Conservation (phyloP, 495 filamentous ascomycete species). For the Sporormia fimetaria region DNA sequence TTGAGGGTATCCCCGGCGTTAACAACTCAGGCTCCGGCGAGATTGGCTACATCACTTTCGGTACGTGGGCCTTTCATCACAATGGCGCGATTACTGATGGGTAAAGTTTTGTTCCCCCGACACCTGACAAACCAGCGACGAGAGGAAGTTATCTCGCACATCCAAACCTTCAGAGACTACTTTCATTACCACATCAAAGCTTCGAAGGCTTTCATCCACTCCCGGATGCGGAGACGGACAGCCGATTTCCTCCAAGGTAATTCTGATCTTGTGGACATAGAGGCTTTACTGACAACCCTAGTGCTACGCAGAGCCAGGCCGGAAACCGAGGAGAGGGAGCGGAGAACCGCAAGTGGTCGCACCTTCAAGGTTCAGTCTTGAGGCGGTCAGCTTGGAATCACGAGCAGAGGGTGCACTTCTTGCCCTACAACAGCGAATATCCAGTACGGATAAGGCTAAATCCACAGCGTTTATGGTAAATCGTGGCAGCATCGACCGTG, state of each 20-base stretch:
- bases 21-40: constrained; percentile 59
- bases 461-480: too few relatives aligned
- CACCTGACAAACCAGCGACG: constrained; percentile 83
- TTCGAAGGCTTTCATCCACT: constrained; percentile 98
- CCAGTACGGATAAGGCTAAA: too few relatives aligned
- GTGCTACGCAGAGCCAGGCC: constrained; percentile 83
- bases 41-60: constrained; percentile 95
- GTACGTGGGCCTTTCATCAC: constrained; percentile 40
- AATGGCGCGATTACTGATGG: constrained; percentile 6
- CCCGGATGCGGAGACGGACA: constrained; percentile 89
- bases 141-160: constrained; percentile 92
- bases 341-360: constrained; percentile 93
- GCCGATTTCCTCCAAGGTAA: constrained; percentile 95
- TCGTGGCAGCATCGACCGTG: too few relatives aligned
- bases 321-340: constrained; percentile 93
- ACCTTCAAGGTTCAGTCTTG: constrained; percentile 68
- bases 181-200: constrained; percentile 99
- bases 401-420: not conserved
- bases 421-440: too few relatives aligned
- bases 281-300: constrained; percentile 26
- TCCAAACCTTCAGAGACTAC: constrained; percentile 99
- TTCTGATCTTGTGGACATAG: not conserved
- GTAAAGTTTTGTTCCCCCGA: constrained; percentile 80
- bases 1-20: constrained; percentile 75
- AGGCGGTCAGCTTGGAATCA: constrained; percentile 2